Percentiles rank a stretch among this genome's conserved stretches.
These are phyloP conservation scores for Acacia melanoxylon DNA, from an alignment of 306 rosid genomes.

Conservation along the genomic window DNA sequence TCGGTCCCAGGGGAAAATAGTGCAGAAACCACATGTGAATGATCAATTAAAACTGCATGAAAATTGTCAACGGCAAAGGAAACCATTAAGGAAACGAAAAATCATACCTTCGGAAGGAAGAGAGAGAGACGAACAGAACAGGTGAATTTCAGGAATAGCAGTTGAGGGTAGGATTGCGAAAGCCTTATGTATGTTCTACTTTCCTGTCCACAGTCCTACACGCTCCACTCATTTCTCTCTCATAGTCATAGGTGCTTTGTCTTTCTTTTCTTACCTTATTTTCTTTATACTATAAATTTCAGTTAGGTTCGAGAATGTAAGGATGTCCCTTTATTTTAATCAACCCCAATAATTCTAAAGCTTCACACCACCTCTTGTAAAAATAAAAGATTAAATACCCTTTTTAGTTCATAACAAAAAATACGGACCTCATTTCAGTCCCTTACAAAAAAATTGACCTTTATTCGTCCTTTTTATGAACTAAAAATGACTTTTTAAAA, in stretches of 20 bases:
- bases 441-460: too few relatives aligned
- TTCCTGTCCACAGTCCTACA: background rate
- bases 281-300: too few relatives aligned
- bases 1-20: constrained; percentile 6
- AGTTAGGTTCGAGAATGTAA: too few relatives aligned
- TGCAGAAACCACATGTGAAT: constrained; percentile 18
- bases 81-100: background rate
- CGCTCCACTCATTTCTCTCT: constrained; percentile 17
- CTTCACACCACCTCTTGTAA: too few relatives aligned
- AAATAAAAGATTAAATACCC: too few relatives aligned
- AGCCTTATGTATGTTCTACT: constrained; percentile 11
- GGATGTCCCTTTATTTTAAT: too few relatives aligned
- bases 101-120: constrained; percentile 33
- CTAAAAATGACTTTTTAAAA: too few relatives aligned
- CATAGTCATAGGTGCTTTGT: background rate
- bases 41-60: background rate
- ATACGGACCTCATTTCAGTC: too few relatives aligned
- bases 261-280: background rate
- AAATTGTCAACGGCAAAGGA: background rate
- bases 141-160: constrained; percentile 13
- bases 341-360: too few relatives aligned
- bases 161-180: background rate
- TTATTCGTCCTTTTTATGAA: too few relatives aligned
- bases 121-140: constrained; percentile 18
- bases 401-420: too few relatives aligned